Conservation (phyloP, 2,329 filamentous ascomycete species). For the Colletotrichum aenigma region DNA sequence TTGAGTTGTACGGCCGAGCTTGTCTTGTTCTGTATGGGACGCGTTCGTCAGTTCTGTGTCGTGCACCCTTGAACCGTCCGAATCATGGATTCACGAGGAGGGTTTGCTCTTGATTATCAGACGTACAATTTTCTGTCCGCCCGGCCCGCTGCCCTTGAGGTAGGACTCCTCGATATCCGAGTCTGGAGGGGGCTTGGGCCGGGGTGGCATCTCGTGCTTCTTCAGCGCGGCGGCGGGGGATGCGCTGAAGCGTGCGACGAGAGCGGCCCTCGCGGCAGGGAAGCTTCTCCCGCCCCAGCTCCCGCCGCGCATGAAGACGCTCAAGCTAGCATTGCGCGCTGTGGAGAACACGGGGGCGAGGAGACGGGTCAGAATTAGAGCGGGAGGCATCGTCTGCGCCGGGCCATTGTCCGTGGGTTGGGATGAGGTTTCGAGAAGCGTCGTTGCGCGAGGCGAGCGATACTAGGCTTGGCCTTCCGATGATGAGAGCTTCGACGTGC, state of each 20-base stretch:
- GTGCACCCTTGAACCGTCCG: neutral
- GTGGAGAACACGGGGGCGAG: neutral
- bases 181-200: conserved; percentile 74
- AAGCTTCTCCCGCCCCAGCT: neutral
- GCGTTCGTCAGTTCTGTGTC: neutral
- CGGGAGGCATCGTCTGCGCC: conserved; percentile 11
- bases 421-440: conserved; percentile 5
- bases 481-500: neutral
- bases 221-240: conserved; percentile 44
- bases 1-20: conserved; percentile 92
- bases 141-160: conserved; percentile 89
- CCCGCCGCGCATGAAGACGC: neutral
- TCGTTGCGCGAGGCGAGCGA: neutral
- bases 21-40: conserved; percentile 81
- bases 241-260: conserved; percentile 32
- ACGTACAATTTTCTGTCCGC: conserved; percentile 89
- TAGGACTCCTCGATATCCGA: conserved; percentile 83
- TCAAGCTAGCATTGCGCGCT: neutral
- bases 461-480: neutral
- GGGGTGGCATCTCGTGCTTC: conserved; percentile 68
- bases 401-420: conserved; percentile 16
- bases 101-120: neutral
- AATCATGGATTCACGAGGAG: neutral
- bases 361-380: neutral
- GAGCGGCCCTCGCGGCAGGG: neutral